Evolutionary conservation across 2,329 filamentous ascomycete species (phyloP).

Genomic region (Hymenoscyphus fraxineus): DNA sequence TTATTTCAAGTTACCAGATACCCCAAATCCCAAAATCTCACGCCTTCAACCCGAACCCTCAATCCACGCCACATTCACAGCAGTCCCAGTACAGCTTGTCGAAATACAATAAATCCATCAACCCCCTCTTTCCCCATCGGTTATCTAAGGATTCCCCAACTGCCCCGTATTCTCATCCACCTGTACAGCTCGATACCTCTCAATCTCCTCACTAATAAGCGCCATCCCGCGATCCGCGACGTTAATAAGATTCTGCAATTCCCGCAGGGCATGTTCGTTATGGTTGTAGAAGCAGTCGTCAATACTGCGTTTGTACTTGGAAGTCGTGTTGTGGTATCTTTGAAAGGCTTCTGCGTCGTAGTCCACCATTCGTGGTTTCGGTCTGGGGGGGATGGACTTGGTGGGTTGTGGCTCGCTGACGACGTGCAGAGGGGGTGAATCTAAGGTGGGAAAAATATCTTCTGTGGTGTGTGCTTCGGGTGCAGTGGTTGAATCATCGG

Average conservation of each 20-base stretch:
- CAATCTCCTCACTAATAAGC: conserved; percentile 18
- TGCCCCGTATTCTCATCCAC: conserved; percentile 6
- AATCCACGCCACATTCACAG: no score
- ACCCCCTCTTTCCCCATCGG: no score
- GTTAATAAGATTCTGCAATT: conserved; percentile 32
- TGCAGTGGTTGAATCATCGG: not conserved
- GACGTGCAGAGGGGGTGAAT: not conserved
- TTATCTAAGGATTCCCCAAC: not conserved
- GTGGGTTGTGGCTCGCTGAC: not conserved
- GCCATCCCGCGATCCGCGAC: conserved; percentile 34
- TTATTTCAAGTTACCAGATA: no score
- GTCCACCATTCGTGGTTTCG: not conserved
- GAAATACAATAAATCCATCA: no score
- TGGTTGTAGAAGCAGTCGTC: conserved; percentile 35
- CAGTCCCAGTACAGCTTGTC: no score
- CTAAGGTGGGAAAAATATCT: not conserved
- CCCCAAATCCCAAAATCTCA: no score
- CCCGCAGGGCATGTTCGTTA: conserved; percentile 30
- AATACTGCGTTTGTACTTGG: conserved; percentile 31
- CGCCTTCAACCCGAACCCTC: no score
- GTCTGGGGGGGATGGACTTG: not conserved
- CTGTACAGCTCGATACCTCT: conserved; percentile 14
- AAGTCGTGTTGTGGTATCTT: conserved; percentile 30
- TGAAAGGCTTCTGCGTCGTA: conserved; percentile 34
- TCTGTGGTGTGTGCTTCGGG: not conserved